These are phyloP conservation scores for Cyathus striatus DNA, from an alignment of 768 basidiomycete genomes.

Conservation along the genomic window DNA sequence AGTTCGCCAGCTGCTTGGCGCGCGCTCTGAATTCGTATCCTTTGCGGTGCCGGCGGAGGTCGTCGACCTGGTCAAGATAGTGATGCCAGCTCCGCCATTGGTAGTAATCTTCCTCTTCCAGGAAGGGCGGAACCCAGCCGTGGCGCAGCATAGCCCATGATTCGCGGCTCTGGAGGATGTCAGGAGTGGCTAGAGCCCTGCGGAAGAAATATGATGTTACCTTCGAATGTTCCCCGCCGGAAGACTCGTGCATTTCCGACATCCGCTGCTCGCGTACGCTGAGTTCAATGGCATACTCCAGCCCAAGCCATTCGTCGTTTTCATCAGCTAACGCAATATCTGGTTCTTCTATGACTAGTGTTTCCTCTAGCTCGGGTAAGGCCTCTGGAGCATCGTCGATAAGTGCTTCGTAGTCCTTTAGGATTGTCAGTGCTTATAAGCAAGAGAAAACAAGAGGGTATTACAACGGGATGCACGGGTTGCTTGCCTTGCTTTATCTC, in stretches of 20 bases:
- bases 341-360: neutral
- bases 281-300: slow-evolving; percentile 38
- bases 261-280: slow-evolving; percentile 30
- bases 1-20: slow-evolving; percentile 25
- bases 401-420: too few species aligned
- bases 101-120: slow-evolving; percentile 34
- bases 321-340: slow-evolving; percentile 8
- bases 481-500: slow-evolving; percentile 35
- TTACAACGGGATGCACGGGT: slow-evolving; percentile 23
- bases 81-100: slow-evolving; percentile 42
- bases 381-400: too few species aligned
- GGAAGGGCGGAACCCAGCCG: slow-evolving; percentile 29
- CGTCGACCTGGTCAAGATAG: slow-evolving; percentile 33
- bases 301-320: slow-evolving; percentile 35
- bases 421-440: slow-evolving; percentile 1
- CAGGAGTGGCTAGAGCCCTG: neutral
- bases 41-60: slow-evolving; percentile 21
- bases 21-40: slow-evolving; percentile 25
- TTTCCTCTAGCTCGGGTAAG: neutral
- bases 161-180: slow-evolving; percentile 29
- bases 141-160: slow-evolving; percentile 39
- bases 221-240: slow-evolving; percentile 35
- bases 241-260: slow-evolving; percentile 19
- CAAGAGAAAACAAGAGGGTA: slow-evolving; percentile 5
- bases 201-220: slow-evolving; percentile 14